Conservation (phyloP, 1,139 yeast species). For the Hemisphaericaspora xylofermentans region DNA sequence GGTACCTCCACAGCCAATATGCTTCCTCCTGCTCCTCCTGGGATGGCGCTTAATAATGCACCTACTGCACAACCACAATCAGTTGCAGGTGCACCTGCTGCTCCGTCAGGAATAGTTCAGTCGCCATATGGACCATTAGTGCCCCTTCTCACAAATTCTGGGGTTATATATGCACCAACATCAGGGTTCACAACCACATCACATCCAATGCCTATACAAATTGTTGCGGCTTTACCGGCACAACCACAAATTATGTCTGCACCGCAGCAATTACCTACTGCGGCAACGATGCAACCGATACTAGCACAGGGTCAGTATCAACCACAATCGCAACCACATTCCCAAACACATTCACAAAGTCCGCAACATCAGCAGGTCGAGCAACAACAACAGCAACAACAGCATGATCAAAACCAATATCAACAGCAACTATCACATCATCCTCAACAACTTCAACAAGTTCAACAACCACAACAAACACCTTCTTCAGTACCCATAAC, state of each 20-base stretch:
- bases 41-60: constrained; percentile 4
- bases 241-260: background rate
- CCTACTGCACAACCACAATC: background rate
- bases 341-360: constrained; percentile 4
- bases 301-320: background rate
- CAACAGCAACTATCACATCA: constrained; percentile 5
- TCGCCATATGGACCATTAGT: constrained; percentile 40
- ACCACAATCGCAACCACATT: background rate
- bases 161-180: constrained; percentile 17
- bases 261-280: background rate
- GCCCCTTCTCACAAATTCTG: constrained; percentile 29
- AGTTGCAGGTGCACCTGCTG: constrained; percentile 6
- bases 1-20: background rate
- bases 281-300: background rate
- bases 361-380: constrained; percentile 4
- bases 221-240: constrained; percentile 5
- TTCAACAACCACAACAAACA: constrained; percentile 6
- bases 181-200: constrained; percentile 7
- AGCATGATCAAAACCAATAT: constrained; percentile 4
- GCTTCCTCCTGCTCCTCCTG: constrained; percentile 3
- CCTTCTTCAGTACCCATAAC: constrained; percentile 15
- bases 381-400: constrained; percentile 5
- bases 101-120: constrained; percentile 19
- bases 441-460: constrained; percentile 4
- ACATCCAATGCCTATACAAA: constrained; percentile 5